A percentile compares a stretch with the other conserved stretches of the same genome.
Evolutionary conservation across 345 rosid species (phyloP).

Genomic region (Moricandia moricandioides): DNA sequence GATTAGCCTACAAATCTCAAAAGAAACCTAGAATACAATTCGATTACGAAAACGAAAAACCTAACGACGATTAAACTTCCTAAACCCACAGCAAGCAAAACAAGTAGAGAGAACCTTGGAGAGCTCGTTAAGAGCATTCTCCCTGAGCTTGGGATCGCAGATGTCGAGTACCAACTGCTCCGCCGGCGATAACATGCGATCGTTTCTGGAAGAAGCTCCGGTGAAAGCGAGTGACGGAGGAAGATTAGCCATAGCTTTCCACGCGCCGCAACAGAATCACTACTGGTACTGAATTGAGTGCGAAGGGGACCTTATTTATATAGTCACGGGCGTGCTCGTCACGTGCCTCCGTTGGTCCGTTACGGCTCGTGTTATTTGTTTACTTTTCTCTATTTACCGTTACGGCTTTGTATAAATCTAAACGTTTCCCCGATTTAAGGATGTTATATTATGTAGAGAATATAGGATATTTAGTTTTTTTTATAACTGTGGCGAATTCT

Average conservation of each 20-base stretch:
- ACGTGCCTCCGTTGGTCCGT: slow-evolving; percentile 29
- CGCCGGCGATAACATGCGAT: slow-evolving; percentile 57
- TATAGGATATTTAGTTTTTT: not conserved
- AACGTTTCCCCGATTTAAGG: not conserved
- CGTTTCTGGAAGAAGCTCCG: slow-evolving; percentile 47
- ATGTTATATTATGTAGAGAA: not conserved
- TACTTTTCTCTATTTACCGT: not conserved
- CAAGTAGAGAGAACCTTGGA: slow-evolving; percentile 49
- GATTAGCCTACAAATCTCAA: slow-evolving; percentile 1
- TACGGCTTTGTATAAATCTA: not conserved
- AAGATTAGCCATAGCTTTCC: slow-evolving; percentile 55
- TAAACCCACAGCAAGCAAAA: not conserved
- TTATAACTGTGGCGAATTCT: too few species aligned
- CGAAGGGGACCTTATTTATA: slow-evolving; percentile 14
- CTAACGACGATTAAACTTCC: not conserved
- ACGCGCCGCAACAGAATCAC: slow-evolving; percentile 26
- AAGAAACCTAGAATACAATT: not conserved
- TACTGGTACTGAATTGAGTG: not conserved
- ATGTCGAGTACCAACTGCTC: slow-evolving; percentile 82
- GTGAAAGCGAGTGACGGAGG: slow-evolving; percentile 46
- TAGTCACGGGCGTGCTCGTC: not conserved
- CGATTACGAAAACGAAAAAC: not conserved
- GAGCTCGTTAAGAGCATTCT: slow-evolving; percentile 64
- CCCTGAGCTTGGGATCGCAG: slow-evolving; percentile 72
- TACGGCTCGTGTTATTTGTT: not conserved